These are phyloP conservation scores for Tillandsia leiboldiana DNA, from an alignment of 176 grass and related monocot genomes.

Conservation along the genomic window DNA sequence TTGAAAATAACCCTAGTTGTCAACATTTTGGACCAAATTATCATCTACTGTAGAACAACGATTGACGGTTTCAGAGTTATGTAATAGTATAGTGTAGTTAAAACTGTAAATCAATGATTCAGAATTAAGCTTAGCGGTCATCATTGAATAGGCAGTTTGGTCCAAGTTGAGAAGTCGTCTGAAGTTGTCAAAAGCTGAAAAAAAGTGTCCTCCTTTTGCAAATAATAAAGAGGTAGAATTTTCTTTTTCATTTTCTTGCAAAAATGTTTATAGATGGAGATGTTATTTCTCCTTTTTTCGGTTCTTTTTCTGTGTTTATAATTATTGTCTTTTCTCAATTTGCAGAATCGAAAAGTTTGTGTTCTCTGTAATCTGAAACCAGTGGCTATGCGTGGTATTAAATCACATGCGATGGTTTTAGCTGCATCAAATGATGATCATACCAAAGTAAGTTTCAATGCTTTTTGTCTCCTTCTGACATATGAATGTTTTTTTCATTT, in stretches of 20 bases:
- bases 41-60: too few species aligned
- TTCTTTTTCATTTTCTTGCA: too few species aligned
- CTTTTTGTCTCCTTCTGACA: neutral
- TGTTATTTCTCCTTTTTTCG: neutral
- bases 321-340: conserved; percentile 13
- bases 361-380: conserved; percentile 95
- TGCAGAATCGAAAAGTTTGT: conserved; percentile 64
- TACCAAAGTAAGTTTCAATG: conserved; percentile 44
- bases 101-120: too few species aligned
- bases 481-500: neutral
- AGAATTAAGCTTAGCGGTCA: too few species aligned
- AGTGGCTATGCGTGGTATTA: conserved; percentile 78
- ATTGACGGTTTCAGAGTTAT: neutral
- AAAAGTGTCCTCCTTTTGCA: too few species aligned
- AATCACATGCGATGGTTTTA: conserved; percentile 94
- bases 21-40: too few species aligned
- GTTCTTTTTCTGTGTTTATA: conserved; percentile 4
- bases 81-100: too few species aligned
- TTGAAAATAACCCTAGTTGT: neutral
- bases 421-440: conserved; percentile 87
- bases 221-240: too few species aligned
- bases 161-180: too few species aligned
- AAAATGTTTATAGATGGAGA: neutral
- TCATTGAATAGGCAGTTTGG: too few species aligned
- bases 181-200: too few species aligned